Base-by-base conservation (phyloP, 2,329 filamentous ascomycete species). In the Pseudocercospora pini-densiflorae region DNA sequence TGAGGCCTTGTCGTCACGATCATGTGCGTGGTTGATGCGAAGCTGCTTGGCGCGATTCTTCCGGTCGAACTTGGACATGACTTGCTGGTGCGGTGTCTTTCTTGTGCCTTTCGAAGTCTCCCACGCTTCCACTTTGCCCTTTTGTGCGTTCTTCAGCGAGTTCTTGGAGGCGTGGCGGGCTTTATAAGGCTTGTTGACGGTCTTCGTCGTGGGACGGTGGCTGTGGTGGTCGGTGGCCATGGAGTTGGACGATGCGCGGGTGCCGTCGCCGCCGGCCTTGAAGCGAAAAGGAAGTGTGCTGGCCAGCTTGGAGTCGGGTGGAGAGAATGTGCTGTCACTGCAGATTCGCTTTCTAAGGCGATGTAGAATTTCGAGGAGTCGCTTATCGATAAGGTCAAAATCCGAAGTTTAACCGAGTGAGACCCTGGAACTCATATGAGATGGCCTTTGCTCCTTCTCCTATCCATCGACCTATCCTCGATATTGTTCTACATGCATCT, bases 1-100 rank as follows among this genome's bases (percentile, higher is more conserved):
- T 43, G 89, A 92, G 0, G 87, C 89, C 61, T 93, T 90, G 72
- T 91, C 90, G 57, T 91, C 85, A 76, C 95, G 91, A 74, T 95
- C 93, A 76, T 89, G 89, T 76, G 93, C 89, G 81, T 98, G 97
- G 72, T 89, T 85, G 68, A 91, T 83, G 75, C 94, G 92, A 79
- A 90, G 89, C 84, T 99, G 95, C 80, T 94, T 94, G 73, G 93
- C 92, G 83, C 97, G 93, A 80, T 99, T 98, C 74, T 93, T 90
- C 67, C 95, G 91, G 80, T 97, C 93, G 79, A 99, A 87, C 81
- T 98, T 99, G 66, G 93, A 97, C 92, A 97, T 94, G 81, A 97
- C 88, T 82, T 97, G 93, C 79, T 99, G 95, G 79, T 97, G 93
- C 63, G 92, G 92, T 16, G 94, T 97, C 80, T 92, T 96, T 76